Evolutionary conservation across 2,329 filamentous ascomycete species (phyloP).

Genomic region (Colletotrichum echinochloae): DNA sequence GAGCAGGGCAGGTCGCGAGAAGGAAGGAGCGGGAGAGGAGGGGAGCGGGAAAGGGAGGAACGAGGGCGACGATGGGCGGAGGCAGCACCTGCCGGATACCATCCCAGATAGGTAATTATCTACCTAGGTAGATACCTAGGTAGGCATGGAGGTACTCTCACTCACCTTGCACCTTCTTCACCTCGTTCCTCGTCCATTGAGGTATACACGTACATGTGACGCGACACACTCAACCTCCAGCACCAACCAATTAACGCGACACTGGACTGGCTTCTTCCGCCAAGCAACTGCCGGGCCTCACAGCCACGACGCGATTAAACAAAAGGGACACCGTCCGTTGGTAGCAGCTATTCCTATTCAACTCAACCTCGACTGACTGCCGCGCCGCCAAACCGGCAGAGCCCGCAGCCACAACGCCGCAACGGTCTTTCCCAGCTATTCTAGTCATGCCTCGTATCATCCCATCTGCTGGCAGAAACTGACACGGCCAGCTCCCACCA

Average conservation of each 20-base stretch:
- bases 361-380: neutral
- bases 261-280: too few species aligned
- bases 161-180: neutral
- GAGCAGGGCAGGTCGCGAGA: neutral
- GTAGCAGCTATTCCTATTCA: neutral
- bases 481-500: neutral
- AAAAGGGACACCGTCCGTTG: neutral
- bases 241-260: too few species aligned
- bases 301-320: neutral
- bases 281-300: slow-evolving; percentile 13
- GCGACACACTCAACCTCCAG: too few species aligned
- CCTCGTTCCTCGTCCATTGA: neutral
- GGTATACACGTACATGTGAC: neutral
- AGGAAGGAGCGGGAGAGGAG: neutral
- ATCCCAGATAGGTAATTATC: neutral
- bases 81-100: neutral
- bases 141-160: neutral
- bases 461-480: too few species aligned
- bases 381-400: neutral
- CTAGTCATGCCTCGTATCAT: too few species aligned
- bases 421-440: too few species aligned
- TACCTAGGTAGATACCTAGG: neutral
- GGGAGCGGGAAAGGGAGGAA: neutral
- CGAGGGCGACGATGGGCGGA: neutral
- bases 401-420: neutral